Conservation (phyloP, 2,329 filamentous ascomycete genomes). For the Colletotrichum incanum region DNA sequence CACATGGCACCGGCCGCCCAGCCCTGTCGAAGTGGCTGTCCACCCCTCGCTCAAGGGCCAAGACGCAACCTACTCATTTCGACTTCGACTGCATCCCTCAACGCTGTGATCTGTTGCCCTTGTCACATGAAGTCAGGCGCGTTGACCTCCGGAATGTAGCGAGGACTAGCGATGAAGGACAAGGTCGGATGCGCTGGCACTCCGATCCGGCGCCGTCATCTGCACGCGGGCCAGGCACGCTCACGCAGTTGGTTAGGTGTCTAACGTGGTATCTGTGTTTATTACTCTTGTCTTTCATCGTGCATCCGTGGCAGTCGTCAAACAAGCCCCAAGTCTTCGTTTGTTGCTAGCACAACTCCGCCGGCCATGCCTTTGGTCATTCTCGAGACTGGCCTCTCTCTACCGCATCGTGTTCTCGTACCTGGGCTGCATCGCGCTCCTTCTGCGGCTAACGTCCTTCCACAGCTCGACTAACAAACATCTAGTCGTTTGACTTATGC, state of each 20-base stretch:
- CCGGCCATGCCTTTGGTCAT: not conserved
- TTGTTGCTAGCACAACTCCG: not conserved
- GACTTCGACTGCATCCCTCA: not conserved
- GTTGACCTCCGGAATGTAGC: constrained; percentile 1
- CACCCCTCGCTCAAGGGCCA: not conserved
- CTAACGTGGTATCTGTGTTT: not conserved
- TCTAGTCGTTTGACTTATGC: not conserved
- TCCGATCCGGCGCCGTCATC: constrained; percentile 29
- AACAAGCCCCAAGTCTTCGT: not conserved
- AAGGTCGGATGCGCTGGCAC: constrained; percentile 32
- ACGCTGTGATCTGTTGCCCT: not conserved
- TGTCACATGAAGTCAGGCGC: not conserved
- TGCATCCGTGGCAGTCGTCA: constrained; percentile 12
- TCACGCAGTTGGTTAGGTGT: constrained; percentile 23
- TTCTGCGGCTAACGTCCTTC: not conserved
- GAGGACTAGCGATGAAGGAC: not conserved
- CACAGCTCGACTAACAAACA: not conserved
- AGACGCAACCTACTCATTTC: constrained; percentile 5
- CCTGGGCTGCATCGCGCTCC: not conserved
- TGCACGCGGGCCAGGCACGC: constrained; percentile 32
- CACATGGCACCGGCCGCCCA: constrained; percentile 19
- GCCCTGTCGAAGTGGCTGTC: constrained; percentile 13
- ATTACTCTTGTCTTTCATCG: not conserved
- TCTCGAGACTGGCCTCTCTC: not conserved
- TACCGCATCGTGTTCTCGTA: not conserved